Evolutionary conservation across 177 flowering plant genomes (phyloP), one percentile per base, ranked within the genome.

Genomic region (Vitis hybrid): DNA sequence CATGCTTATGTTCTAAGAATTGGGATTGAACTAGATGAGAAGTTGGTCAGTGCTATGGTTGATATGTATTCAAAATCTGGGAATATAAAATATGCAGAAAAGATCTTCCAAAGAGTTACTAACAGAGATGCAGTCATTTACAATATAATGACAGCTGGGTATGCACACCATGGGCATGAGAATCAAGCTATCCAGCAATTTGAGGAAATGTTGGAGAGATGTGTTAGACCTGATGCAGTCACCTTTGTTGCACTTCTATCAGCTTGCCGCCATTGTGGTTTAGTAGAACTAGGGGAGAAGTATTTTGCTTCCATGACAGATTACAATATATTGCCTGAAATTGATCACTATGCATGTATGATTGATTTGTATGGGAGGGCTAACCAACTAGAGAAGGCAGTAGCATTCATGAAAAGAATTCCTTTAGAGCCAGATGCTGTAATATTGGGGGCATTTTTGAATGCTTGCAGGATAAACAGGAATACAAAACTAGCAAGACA

Each of bases 51-150:
- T 75, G 79, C 91, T 21, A 52, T 90, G 64, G 76, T 90, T 62
- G 97, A 92, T 68, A 94, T 89, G 94, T 92, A 94, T 63, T 83
- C 91, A 21, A 94, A 94, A 74, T 89, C 92, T 77, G 97, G 97
- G 17, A 73, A 80, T 60, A 65, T 90, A 52, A 56, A 30, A 18
- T 87, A 84, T 70, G 91, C 96, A 23, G 84, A 85, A 73, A 83
- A 75, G 26, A 51, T 86, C 21, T 94, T 92, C 62, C 56, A 48
- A 11, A 71, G 58, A 48, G 71, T 70, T 34, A 12, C 10, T 18
- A 45, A 52, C 2, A 82, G 71, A 67, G 97, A 94, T 69, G 26
- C 75, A 14, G 76, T 89, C 66, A 70, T 87, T 14, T 89, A 88
- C 78, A 91, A 91, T 75, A 79, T 88, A 4, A 88, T 91, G 92